A percentile compares a stretch with the other conserved stretches of the same genome.
phyloP scores from a whole-genome alignment of 495 filamentous ascomycete genomes.

The Annulohypoxylon stygium region DNA sequence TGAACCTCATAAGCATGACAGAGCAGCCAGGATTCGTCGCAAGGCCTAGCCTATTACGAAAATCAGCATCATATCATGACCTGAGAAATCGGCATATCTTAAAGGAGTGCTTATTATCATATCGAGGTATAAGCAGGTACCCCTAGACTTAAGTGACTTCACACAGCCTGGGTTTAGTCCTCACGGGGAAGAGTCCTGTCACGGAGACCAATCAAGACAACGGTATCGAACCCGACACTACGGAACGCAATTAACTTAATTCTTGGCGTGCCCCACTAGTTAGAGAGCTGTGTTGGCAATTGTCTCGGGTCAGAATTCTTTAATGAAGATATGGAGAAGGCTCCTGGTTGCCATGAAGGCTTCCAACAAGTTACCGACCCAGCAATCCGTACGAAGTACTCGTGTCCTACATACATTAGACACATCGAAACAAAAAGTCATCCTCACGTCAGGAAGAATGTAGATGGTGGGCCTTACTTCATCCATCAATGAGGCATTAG shows the following conservation, averaged over 20 bases:
- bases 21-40: slow-evolving; percentile 26
- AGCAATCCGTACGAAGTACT: slow-evolving; percentile 3
- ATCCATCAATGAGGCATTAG: slow-evolving; percentile 24
- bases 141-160: slow-evolving; percentile 26
- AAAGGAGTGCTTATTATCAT: slow-evolving; percentile 7
- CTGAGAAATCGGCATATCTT: background rate
- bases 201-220: slow-evolving; percentile 36
- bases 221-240: slow-evolving; percentile 40
- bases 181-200: slow-evolving; percentile 28
- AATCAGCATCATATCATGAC: slow-evolving; percentile 18
- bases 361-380: slow-evolving; percentile 27
- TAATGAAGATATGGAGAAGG: slow-evolving; percentile 38
- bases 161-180: slow-evolving; percentile 24
- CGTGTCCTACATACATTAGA: slow-evolving; percentile 12
- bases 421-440: slow-evolving; percentile 15
- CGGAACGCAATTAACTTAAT: slow-evolving; percentile 43
- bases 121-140: slow-evolving; percentile 29
- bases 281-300: slow-evolving; percentile 44
- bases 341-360: slow-evolving; percentile 12
- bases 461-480: slow-evolving; percentile 17
- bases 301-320: slow-evolving; percentile 42
- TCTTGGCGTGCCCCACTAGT: slow-evolving; percentile 43
- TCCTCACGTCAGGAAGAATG: slow-evolving; percentile 21
- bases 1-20: slow-evolving; percentile 10
- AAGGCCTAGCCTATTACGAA: slow-evolving; percentile 14